Percentiles rank a stretch among this genome's conserved stretches.
Evolutionary conservation across 2,329 filamentous ascomycete genomes (phyloP).

Genomic region (Emergomyces africanus): DNA sequence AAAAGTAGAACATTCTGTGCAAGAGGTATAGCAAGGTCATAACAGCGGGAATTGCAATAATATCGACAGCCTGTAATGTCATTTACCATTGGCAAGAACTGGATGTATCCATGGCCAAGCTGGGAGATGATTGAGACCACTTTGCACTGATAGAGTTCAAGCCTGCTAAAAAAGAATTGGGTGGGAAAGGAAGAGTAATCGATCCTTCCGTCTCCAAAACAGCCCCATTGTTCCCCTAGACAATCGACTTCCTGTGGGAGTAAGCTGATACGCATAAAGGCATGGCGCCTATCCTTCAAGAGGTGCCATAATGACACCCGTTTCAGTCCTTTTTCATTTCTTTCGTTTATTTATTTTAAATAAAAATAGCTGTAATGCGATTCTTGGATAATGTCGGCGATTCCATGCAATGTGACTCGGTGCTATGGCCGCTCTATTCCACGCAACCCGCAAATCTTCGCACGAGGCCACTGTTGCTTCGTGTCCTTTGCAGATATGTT

Average conservation of each 20-base stretch:
- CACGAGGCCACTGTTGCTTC: not conserved
- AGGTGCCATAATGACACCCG: not conserved
- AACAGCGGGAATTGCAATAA: not conserved
- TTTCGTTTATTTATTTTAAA: not conserved
- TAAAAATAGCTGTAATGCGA: not conserved
- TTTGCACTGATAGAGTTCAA: not conserved
- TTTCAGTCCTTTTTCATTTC: not conserved
- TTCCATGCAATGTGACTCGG: not conserved
- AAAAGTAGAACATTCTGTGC: not conserved
- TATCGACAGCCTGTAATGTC: not conserved
- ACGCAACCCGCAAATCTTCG: not conserved
- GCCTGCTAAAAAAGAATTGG: not conserved
- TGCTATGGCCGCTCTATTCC: not conserved
- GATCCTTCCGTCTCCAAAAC: not conserved
- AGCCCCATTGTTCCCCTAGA: not conserved
- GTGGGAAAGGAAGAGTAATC: too few relatives aligned
- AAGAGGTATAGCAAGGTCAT: not conserved
- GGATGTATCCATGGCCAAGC: too few relatives aligned
- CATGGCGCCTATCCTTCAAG: not conserved
- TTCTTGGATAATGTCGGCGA: not conserved
- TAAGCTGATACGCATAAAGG: not conserved
- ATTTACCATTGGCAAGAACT: not conserved
- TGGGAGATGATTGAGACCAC: not conserved
- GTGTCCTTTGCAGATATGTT: not conserved
- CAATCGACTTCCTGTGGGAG: not conserved